phyloP scores from a whole-genome alignment of 257 asterid genomes.

The Cynanchum wilfordii region DNA sequence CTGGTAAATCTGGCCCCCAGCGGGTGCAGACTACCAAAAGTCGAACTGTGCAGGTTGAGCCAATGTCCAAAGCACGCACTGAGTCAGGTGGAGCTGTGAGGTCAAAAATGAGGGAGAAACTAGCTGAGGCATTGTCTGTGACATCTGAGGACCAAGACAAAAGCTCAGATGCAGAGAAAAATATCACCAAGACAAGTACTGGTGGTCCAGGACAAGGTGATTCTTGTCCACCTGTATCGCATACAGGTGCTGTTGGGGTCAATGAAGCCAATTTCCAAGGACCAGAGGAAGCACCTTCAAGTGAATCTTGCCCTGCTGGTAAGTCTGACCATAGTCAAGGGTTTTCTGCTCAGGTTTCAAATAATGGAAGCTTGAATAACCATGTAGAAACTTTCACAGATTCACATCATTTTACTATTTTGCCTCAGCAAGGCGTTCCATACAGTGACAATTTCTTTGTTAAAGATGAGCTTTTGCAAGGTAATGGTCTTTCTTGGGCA shows the following conservation, averaged over 20 bases:
- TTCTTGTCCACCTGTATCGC: constrained; percentile 32
- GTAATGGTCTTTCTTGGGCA: constrained; percentile 99
- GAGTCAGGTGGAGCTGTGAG: constrained; percentile 70
- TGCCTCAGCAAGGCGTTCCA: constrained; percentile 64
- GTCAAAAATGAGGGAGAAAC: constrained; percentile 91
- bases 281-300: constrained; percentile 18
- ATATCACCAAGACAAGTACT: constrained; percentile 13
- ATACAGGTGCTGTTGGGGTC: constrained; percentile 19
- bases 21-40: constrained; percentile 59
- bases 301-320: constrained; percentile 22
- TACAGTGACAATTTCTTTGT: constrained; percentile 70
- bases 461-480: constrained; percentile 94
- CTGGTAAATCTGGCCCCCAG: constrained; percentile 53
- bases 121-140: constrained; percentile 71
- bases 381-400: constrained; percentile 41
- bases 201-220: constrained; percentile 23
- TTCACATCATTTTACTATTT: constrained; percentile 40
- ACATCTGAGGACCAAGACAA: constrained; percentile 37
- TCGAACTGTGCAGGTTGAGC: constrained; percentile 42
- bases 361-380: constrained; percentile 31
- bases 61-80: constrained; percentile 43
- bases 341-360: constrained; percentile 35
- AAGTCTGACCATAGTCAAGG: constrained; percentile 33
- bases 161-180: constrained; percentile 32
- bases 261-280: constrained; percentile 19